These are phyloP conservation scores for Crithidia bombi DNA, from an alignment of 208 protist genomes.

Conservation along the genomic window DNA sequence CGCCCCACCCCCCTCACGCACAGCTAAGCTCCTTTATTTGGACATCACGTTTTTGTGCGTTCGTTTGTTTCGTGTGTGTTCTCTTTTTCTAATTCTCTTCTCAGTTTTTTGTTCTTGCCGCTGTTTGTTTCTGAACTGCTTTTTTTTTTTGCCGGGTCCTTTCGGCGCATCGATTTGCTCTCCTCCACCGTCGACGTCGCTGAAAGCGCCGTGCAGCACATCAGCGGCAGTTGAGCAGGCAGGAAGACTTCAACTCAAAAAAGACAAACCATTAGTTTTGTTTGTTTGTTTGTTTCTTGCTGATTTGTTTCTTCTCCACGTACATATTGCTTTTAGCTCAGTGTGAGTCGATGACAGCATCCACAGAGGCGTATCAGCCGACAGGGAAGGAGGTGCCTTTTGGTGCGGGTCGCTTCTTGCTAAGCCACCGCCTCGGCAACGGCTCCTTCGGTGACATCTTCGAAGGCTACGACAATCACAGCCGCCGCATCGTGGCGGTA, in stretches of 20 bases:
- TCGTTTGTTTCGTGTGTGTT: neutral
- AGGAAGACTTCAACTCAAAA: too few species aligned
- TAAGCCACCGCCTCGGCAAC: slow-evolving; percentile 89
- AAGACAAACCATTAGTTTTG: too few species aligned
- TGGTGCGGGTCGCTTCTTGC: slow-evolving; percentile 57
- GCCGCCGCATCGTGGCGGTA: slow-evolving; percentile 58
- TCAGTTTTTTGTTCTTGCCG: slow-evolving; percentile 1
- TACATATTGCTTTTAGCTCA: too few species aligned
- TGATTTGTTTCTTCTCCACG: too few species aligned
- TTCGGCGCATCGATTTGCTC: too few species aligned
- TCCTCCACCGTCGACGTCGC: too few species aligned
- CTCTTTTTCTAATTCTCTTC: neutral
- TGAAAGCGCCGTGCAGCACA: too few species aligned
- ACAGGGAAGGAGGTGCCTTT: slow-evolving; percentile 58
- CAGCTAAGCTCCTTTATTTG: too few species aligned
- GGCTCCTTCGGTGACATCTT: slow-evolving; percentile 99
- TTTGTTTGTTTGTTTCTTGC: too few species aligned
- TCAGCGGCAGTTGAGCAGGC: too few species aligned
- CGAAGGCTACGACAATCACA: slow-evolving; percentile 78
- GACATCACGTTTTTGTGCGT: too few species aligned
- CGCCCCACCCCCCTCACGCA: too few species aligned
- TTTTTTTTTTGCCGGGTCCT: neutral
- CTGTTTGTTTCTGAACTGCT: neutral
- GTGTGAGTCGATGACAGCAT: neutral
- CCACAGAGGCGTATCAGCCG: slow-evolving; percentile 18